Evolutionary conservation across 164 flowering plant genomes (phyloP).

Genomic region (Piper longum): DNA sequence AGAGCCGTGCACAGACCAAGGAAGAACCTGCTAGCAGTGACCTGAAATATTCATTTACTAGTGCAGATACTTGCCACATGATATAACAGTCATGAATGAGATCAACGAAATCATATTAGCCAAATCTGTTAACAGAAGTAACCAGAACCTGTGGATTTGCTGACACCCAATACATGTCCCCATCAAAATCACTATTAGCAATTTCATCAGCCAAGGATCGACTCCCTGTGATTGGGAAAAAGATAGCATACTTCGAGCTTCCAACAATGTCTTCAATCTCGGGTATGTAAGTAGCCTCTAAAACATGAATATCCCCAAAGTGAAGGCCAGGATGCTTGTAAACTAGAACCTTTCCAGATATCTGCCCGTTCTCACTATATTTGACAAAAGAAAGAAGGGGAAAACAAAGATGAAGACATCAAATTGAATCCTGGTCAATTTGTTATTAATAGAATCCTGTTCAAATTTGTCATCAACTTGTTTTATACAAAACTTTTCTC

Average conservation of each 20-base stretch:
- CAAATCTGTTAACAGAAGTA: neutral
- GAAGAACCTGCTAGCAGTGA: too few relatives aligned
- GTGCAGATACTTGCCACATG: too few relatives aligned
- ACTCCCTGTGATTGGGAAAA: conserved; percentile 53
- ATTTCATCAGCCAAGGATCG: conserved; percentile 80
- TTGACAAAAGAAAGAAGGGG: neutral
- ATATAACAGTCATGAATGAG: too few relatives aligned
- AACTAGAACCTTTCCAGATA: conserved; percentile 63
- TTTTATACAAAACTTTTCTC: too few relatives aligned
- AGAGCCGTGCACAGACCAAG: too few relatives aligned
- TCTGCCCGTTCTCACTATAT: conserved; percentile 60
- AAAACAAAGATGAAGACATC: neutral
- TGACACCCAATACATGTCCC: conserved; percentile 80
- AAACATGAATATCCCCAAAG: conserved; percentile 66
- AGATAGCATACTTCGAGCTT: conserved; percentile 68
- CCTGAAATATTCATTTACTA: too few relatives aligned
- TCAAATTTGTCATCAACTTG: too few relatives aligned
- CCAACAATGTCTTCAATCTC: conserved; percentile 44
- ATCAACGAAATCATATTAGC: too few relatives aligned
- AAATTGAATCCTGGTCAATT: neutral
- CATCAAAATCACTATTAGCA: conserved; percentile 80
- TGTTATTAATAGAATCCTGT: neutral
- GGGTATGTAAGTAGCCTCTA: conserved; percentile 42
- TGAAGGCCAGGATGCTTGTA: conserved; percentile 80
- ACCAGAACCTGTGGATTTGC: conserved; percentile 45